phyloP scores from a whole-genome alignment of 2,329 filamentous ascomycete species.

The Trichoderma koningiopsis region DNA sequence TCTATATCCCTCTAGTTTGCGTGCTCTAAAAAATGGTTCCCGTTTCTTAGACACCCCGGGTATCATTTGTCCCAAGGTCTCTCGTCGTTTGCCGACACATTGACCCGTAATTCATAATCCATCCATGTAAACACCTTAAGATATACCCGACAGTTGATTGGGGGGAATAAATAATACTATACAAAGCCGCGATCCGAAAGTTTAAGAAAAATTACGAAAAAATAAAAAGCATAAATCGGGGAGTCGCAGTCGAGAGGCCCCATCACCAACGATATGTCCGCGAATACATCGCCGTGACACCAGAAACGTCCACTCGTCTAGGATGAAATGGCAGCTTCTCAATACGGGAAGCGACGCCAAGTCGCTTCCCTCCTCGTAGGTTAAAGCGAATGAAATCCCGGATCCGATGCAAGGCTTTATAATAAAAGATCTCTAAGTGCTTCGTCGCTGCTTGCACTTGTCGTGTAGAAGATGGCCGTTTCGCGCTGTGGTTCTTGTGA shows the following conservation, averaged over 20 bases:
- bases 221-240: neutral
- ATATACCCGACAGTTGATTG: neutral
- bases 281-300: slow-evolving; percentile 21
- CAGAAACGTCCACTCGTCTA: slow-evolving; percentile 9
- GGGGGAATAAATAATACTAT: neutral
- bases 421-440: slow-evolving; percentile 29
- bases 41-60: slow-evolving; percentile 15
- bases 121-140: slow-evolving; percentile 13
- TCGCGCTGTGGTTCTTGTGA: slow-evolving; percentile 83
- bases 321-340: slow-evolving; percentile 3
- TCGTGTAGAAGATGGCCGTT: slow-evolving; percentile 86
- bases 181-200: slow-evolving; percentile 12
- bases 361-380: slow-evolving; percentile 22
- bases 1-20: slow-evolving; percentile 20
- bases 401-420: slow-evolving; percentile 25
- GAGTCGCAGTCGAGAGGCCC: neutral
- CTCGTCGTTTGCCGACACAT: slow-evolving; percentile 7
- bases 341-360: slow-evolving; percentile 14
- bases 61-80: slow-evolving; percentile 12
- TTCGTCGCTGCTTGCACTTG: slow-evolving; percentile 76
- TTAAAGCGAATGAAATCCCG: slow-evolving; percentile 23
- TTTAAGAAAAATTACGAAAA: neutral
- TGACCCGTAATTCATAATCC: slow-evolving; percentile 21
- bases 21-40: slow-evolving; percentile 16
- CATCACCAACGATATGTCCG: slow-evolving; percentile 23